These are phyloP conservation scores for Nepenthes alata DNA, from an alignment of 179 eudicot genomes.

Conservation along the genomic window DNA sequence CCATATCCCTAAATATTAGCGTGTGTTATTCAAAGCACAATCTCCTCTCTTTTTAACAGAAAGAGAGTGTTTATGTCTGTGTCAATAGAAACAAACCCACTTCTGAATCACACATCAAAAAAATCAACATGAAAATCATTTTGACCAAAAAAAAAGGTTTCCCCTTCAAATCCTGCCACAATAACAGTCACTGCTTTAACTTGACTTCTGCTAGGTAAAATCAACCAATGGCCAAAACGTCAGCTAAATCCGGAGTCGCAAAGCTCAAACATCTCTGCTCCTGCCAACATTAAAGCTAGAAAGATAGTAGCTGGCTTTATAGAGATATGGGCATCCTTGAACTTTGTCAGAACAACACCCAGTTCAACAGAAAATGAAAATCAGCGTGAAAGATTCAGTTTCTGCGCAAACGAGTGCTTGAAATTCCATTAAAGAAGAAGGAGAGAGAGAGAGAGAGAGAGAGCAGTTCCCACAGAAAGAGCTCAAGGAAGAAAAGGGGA, in stretches of 20 bases:
- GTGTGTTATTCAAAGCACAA: no score
- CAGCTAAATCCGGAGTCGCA: neutral
- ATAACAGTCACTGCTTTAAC: no score
- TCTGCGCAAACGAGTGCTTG: neutral
- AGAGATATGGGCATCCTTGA: constrained; percentile 3
- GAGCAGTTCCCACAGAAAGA: neutral
- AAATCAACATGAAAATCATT: no score
- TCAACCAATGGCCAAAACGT: neutral
- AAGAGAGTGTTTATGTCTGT: no score
- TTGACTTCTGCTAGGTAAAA: neutral
- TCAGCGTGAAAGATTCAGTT: neutral
- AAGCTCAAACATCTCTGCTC: neutral
- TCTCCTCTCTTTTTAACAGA: no score
- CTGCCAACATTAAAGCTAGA: constrained; percentile 1
- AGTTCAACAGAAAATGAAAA: neutral
- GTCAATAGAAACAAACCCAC: no score
- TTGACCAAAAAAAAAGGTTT: no score
- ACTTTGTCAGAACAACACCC: neutral
- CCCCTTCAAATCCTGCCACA: no score
- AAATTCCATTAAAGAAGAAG: neutral
- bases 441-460: neutral
- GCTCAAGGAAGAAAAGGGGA: neutral
- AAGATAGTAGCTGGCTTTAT: neutral
- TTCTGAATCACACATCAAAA: no score
- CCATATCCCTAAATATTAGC: constrained; percentile 9